Evolutionary conservation across 2,329 filamentous ascomycete genomes (phyloP).

Genomic region (Pestalotiopsis sp.): DNA sequence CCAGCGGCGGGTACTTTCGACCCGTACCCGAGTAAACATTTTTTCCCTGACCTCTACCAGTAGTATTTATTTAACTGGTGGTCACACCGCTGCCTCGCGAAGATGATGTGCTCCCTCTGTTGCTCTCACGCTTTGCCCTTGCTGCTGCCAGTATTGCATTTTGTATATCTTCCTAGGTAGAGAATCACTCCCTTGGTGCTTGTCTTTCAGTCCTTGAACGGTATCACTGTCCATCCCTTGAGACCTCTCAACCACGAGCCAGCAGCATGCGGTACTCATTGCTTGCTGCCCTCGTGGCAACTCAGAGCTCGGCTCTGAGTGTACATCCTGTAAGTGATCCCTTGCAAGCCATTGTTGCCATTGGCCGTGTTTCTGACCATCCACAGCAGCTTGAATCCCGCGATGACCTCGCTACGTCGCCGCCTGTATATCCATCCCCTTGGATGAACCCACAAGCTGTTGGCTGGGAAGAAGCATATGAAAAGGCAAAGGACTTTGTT

Average conservation of each 20-base stretch:
- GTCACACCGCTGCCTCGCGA: not conserved
- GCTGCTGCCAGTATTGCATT: not conserved
- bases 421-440: conserved; percentile 74
- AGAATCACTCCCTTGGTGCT: not conserved
- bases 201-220: not conserved
- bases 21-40: not conserved
- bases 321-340: conserved; percentile 9
- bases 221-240: not conserved
- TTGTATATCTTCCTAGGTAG: too few relatives aligned
- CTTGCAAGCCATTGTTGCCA: conserved; percentile 3
- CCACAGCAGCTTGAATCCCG: conserved; percentile 23
- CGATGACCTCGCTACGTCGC: conserved; percentile 26
- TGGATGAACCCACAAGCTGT: conserved; percentile 72
- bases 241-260: not conserved
- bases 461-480: conserved; percentile 77
- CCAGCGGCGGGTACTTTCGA: not conserved
- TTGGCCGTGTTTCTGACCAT: conserved; percentile 17
- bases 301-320: conserved; percentile 16
- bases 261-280: conserved; percentile 12
- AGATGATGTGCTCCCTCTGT: not conserved
- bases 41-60: not conserved
- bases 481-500: conserved; percentile 77
- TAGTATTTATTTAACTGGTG: not conserved
- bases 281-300: conserved; percentile 12
- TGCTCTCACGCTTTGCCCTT: not conserved